Conservation (phyloP, 495 filamentous ascomycete species). For the Penicillium dipodomyicola region DNA sequence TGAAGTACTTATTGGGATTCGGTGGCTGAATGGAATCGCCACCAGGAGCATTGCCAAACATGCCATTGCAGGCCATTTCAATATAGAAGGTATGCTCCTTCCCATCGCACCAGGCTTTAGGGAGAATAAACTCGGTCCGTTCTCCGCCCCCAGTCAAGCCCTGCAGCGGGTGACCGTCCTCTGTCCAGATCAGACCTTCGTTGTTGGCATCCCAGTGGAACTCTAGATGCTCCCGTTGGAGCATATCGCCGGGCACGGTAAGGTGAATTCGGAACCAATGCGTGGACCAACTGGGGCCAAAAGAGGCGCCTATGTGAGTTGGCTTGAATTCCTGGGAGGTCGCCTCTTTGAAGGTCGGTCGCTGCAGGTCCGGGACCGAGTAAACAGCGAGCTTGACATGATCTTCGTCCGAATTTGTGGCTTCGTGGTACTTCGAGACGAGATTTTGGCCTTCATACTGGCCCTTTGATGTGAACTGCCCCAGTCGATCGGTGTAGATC, state of each 20-base stretch:
- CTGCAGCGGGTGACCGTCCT: constrained; percentile 85
- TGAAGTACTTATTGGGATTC: constrained; percentile 73
- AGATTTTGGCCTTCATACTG: constrained; percentile 81
- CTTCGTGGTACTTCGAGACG: constrained; percentile 76
- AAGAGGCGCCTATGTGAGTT: constrained; percentile 72
- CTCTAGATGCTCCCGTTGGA: constrained; percentile 73
- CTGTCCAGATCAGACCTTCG: constrained; percentile 86
- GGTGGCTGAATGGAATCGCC: constrained; percentile 90
- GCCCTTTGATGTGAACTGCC: constrained; percentile 72
- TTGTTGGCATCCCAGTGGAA: constrained; percentile 94
- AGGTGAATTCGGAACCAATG: constrained; percentile 91
- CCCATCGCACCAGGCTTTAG: constrained; percentile 74
- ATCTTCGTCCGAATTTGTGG: constrained; percentile 63
- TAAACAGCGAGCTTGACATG: constrained; percentile 86
- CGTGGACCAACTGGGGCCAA: constrained; percentile 97
- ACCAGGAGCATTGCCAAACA: constrained; percentile 90
- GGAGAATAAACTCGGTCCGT: constrained; percentile 84
- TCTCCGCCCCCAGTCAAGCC: constrained; percentile 92
- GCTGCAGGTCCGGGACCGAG: constrained; percentile 70
- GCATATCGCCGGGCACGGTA: constrained; percentile 69
- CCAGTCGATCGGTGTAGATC: constrained; percentile 84
- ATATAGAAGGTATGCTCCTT: constrained; percentile 87
- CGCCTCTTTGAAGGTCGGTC: constrained; percentile 89
- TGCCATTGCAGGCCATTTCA: constrained; percentile 97
- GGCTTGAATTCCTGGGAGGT: constrained; percentile 72